phyloP scores from a whole-genome alignment of 225 moss, liverwort and hornwort species.

The Ulota crispa region DNA sequence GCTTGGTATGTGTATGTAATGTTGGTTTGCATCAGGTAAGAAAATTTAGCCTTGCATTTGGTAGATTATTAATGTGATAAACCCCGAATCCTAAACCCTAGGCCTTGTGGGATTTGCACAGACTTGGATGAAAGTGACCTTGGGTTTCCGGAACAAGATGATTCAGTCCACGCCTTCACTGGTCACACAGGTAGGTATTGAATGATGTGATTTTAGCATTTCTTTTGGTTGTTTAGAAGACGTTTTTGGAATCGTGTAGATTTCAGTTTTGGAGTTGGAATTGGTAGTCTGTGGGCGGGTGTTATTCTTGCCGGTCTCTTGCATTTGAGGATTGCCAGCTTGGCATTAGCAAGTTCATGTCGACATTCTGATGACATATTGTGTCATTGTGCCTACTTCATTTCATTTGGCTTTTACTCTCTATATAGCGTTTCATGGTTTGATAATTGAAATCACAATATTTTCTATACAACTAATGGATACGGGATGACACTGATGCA shows the following conservation, averaged over 20 bases:
- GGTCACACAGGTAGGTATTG: constrained; percentile 70
- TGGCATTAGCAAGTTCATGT: not conserved
- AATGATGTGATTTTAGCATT: not conserved
- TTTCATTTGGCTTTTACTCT: not conserved
- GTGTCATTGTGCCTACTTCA: not conserved
- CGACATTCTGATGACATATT: not conserved
- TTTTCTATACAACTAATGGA: constrained; percentile 4
- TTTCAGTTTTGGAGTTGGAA: constrained; percentile 1
- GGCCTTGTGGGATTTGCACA: constrained; percentile 10
- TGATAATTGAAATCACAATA: not conserved
- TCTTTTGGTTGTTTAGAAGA: not conserved
- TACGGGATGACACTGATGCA: constrained; percentile 32
- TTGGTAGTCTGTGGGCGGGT: not conserved
- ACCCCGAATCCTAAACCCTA: not conserved
- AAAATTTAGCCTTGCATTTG: not conserved
- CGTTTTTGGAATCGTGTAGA: not conserved
- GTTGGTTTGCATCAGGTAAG: not conserved
- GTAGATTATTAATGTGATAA: not conserved
- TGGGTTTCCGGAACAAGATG: constrained; percentile 52
- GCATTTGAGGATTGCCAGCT: not conserved
- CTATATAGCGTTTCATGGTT: not conserved
- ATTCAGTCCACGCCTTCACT: constrained; percentile 79
- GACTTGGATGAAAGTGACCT: constrained; percentile 43
- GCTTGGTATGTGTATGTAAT: not conserved
- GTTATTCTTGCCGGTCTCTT: not conserved